Evolutionary conservation across 2,329 filamentous ascomycete genomes (phyloP), one percentile per base, ranked within the genome.

Genomic region (Aspergillus ibericus): DNA sequence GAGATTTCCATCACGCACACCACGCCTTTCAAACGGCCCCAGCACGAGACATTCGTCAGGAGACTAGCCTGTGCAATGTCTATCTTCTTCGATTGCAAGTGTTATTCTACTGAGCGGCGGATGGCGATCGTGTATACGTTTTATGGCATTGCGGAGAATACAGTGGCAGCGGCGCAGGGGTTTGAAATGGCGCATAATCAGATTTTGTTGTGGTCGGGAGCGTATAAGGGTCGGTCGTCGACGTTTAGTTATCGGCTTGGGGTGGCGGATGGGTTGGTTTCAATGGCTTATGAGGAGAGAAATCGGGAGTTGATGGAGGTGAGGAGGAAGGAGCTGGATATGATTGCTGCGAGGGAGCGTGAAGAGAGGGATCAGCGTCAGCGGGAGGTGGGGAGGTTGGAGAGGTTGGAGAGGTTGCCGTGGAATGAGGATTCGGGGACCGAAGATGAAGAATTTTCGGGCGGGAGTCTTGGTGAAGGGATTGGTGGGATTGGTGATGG

Each of bases 211-310:
- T 69, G 66, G 65, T 60, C 64, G 3, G 57, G 56, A 50, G 49
- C 35, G n/a, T 62, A 67, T 22, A 65, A 60, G 42, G 59, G 65
- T 3, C 61, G 63, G 15, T 55, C 57, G 10, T 35, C 59, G 7
- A 58, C 60, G 18, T 29, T 29, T 29, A 68, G 65, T 52, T 70
- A 68, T 44, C 62, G 65, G 52, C 52, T 67, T 13, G 65, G 66
- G 22, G 60, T 67, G 13, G 62, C 61, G 15, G 55, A 61, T 46
- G 65, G 67, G 13, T 58, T 69, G 16, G 20, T 55, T 15, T 18
- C 54, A 22, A 59, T 67, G 50, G 65, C 63, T 13, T 59, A 60
- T 18, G 47, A 63, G 27, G 63, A 66, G 53, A 63, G 62, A 25
- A 38, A 52, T 16, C 27, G 32, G 32, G 59, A 65, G 42, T 61